These are phyloP conservation scores for Hyaloperonospora arabidopsidis DNA, from an alignment of 352 stramenopile species.

Conservation along the genomic window DNA sequence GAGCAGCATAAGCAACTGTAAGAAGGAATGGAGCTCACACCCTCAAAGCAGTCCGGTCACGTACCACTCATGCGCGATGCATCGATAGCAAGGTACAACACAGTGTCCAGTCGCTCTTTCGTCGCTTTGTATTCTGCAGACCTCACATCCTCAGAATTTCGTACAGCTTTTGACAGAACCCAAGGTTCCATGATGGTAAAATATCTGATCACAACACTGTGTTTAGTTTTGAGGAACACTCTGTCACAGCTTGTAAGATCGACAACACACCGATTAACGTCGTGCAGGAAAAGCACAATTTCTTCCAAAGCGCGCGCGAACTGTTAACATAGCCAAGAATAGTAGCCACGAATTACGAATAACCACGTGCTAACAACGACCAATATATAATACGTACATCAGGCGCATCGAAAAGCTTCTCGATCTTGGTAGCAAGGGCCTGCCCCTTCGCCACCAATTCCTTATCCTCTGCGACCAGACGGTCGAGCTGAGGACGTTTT, in stretches of 20 bases:
- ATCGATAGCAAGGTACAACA: constrained; percentile 70
- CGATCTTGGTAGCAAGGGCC: constrained; percentile 37
- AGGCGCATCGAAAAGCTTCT: constrained; percentile 50
- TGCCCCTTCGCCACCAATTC: constrained; percentile 50
- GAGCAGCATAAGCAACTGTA: neutral
- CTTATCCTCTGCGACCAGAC: constrained; percentile 37
- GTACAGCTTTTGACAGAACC: constrained; percentile 61
- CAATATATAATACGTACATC: constrained; percentile 39
- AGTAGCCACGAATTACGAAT: neutral
- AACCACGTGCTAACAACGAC: neutral
- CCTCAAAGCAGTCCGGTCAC: constrained; percentile 3
- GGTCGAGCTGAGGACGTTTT: constrained; percentile 20
- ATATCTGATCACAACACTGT: constrained; percentile 31
- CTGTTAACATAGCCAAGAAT: constrained; percentile 24
- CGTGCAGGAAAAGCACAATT: constrained; percentile 73
- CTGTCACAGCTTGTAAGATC: neutral
- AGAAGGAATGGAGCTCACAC: neutral
- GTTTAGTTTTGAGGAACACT: neutral
- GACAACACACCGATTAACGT: constrained; percentile 55
- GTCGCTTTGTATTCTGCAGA: constrained; percentile 26
- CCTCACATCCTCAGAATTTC: constrained; percentile 24
- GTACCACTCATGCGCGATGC: constrained; percentile 59
- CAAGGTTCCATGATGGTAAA: constrained; percentile 76
- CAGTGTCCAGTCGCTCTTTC: constrained; percentile 47
- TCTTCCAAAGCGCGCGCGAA: constrained; percentile 64